A percentile compares a stretch with the other conserved stretches of the same genome.
Evolutionary conservation across 805 yeast genomes (phyloP).

Genomic region (Yarrowia hollandica): DNA sequence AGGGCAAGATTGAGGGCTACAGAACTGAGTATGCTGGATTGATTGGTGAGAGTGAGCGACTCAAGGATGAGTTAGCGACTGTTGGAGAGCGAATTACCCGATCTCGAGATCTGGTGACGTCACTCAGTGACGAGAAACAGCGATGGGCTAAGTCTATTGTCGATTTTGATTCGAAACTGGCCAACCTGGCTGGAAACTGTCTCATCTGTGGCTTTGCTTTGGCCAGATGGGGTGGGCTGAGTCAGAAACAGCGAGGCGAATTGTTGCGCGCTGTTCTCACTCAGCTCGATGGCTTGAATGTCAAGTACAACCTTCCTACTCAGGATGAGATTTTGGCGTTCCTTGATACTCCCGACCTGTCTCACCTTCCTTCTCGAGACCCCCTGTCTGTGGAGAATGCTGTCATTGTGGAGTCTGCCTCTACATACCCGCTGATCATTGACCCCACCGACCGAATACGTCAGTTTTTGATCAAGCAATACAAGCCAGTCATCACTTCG

Average conservation of each 20-base stretch:
- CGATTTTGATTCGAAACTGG: constrained; percentile 50
- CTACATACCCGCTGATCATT: constrained; percentile 57
- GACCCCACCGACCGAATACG: constrained; percentile 65
- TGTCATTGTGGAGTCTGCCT: constrained; percentile 48
- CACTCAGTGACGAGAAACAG: constrained; percentile 62
- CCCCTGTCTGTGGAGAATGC: constrained; percentile 65
- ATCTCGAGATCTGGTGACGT: constrained; percentile 61
- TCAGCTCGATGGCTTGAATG: constrained; percentile 38
- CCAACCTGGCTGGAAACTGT: constrained; percentile 61
- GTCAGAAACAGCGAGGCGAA: constrained; percentile 49
- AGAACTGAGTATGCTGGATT: constrained; percentile 67
- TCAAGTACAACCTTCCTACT: constrained; percentile 44
- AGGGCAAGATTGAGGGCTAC: constrained; percentile 63
- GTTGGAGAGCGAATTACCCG: constrained; percentile 64
- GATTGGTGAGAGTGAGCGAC: constrained; percentile 76
- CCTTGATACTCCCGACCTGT: constrained; percentile 47
- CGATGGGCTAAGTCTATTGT: constrained; percentile 72
- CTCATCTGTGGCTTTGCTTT: constrained; percentile 62
- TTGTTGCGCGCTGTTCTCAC: constrained; percentile 38
- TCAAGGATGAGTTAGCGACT: constrained; percentile 65
- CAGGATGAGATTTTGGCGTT: constrained; percentile 50
- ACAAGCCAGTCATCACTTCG: constrained; percentile 55
- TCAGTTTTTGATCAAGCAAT: constrained; percentile 44
- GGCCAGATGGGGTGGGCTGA: constrained; percentile 60
- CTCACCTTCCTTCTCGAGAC: constrained; percentile 51